Evolutionary conservation across 1,284 basidiomycete species (phyloP), one percentile per base, ranked within the genome.

Genomic region (Cryptococcus hybrid): DNA sequence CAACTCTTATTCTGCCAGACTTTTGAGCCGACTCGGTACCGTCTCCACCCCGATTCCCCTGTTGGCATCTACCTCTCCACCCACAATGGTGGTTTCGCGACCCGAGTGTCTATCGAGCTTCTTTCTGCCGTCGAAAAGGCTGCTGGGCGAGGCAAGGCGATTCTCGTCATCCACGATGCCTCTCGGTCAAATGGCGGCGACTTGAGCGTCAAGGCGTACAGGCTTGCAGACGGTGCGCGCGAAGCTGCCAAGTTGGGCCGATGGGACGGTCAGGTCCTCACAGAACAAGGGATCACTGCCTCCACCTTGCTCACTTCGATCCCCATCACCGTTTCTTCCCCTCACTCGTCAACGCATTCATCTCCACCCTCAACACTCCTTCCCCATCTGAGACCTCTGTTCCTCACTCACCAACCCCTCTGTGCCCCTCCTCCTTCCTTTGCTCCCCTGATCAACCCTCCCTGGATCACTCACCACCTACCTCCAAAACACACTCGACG

Each of bases 11-110:
- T 71, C 74, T 8, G 59, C 71, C 48, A 60, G 63, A 47, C 70
- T 78, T 38, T 67, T 78, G 30, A 66, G 61, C 40, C 71, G 77
- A 57, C 69, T 77, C 37, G 64, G 69, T 9, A 71, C 97, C 75
- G 92, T 98, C 59, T 90, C 92, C 75, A 87, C 89, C 55, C 92
- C 94, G 93, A 95, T 76, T 92, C 89, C 67, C 86, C 96, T 50
- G 90, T 99, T 57, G 96, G 96, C 47, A 92, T 97, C 78, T 99
- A 99, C 82, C 92, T 96, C 76, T 89, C 88, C 48, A 91, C 88
- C 48, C 86, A 87, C 15, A 83, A 92, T 52, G 92, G 92, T 43
- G 92, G 92, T n/a, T 97, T 95, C 78, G 88, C 91, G 79, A 89
- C 87, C 69, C 89, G 92, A 73, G 85, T 86, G n/a, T 80, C 96